Percentiles rank a stretch among this genome's conserved stretches.
Evolutionary conservation across 352 stramenopile species (phyloP).

Genomic region (Globisporangium carolinianum): DNA sequence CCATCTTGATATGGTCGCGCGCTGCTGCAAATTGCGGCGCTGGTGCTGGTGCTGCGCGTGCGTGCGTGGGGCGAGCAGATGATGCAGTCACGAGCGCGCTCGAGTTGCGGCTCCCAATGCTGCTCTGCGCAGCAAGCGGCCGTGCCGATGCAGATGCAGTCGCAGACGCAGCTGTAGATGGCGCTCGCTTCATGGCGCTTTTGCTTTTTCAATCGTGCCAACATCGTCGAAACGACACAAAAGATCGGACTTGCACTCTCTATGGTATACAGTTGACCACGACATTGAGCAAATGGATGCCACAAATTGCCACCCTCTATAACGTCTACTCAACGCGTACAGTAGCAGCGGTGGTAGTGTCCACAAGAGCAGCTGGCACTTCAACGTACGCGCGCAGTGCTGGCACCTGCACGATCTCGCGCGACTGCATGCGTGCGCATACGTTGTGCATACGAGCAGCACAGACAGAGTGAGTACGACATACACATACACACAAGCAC

Average conservation of each 20-base stretch:
- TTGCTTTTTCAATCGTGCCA: too few species aligned
- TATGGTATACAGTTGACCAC: too few species aligned
- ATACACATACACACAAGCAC: too few species aligned
- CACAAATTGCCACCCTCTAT: neutral
- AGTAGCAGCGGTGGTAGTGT: neutral
- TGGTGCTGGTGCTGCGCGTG: neutral
- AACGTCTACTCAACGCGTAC: neutral
- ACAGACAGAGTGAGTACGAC: neutral
- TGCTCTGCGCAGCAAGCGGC: neutral
- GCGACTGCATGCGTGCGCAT: neutral
- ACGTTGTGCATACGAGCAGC: neutral
- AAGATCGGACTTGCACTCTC: too few species aligned
- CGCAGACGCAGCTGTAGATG: neutral
- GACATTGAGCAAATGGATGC: too few species aligned
- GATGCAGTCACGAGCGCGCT: neutral
- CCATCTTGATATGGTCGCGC: slow-evolving; percentile 8
- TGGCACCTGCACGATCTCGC: slow-evolving; percentile 11
- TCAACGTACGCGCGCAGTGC: slow-evolving; percentile 8
- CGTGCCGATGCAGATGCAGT: neutral
- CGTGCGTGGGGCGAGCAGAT: too few species aligned
- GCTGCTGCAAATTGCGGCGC: neutral
- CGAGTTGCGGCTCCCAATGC: neutral
- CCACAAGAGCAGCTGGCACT: neutral
- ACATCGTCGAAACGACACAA: too few species aligned
- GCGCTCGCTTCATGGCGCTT: neutral